These are phyloP conservation scores for Allium cepa DNA, from an alignment of 106 monocot species.

Conservation along the genomic window DNA sequence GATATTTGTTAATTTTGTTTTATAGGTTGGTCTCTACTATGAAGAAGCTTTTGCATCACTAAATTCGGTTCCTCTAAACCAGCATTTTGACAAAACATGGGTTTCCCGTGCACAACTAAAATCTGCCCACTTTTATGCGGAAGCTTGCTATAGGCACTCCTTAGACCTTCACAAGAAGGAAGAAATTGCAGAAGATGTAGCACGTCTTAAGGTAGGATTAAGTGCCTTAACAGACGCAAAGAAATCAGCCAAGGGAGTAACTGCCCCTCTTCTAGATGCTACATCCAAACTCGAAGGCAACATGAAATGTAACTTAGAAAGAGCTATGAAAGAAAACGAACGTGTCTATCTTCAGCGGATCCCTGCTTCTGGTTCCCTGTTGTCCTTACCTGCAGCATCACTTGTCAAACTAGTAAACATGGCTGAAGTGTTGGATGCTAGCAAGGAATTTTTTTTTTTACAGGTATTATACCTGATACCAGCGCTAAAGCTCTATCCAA, in stretches of 20 bases:
- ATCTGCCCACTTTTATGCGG: constrained; percentile 56
- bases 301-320: constrained; percentile 66
- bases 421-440: too few relatives aligned
- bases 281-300: constrained; percentile 35
- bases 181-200: constrained; percentile 73
- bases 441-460: too few relatives aligned
- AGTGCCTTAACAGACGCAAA: constrained; percentile 57
- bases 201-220: constrained; percentile 47
- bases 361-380: constrained; percentile 39
- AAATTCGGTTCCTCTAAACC: constrained; percentile 36
- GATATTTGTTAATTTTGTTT: background rate
- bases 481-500: too few relatives aligned
- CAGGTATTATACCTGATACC: too few relatives aligned
- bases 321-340: constrained; percentile 71
- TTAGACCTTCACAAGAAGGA: constrained; percentile 69
- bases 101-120: constrained; percentile 52
- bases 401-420: constrained; percentile 49
- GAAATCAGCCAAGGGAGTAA: constrained; percentile 50
- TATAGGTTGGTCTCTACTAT: constrained; percentile 46
- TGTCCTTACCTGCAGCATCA: constrained; percentile 53
- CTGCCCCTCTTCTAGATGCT: constrained; percentile 60
- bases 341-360: constrained; percentile 71
- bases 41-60: constrained; percentile 40
- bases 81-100: constrained; percentile 61
- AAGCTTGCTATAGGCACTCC: constrained; percentile 53